Conservation (phyloP, 2,329 filamentous ascomycete species). For the Fusarium sarcochroum region DNA sequence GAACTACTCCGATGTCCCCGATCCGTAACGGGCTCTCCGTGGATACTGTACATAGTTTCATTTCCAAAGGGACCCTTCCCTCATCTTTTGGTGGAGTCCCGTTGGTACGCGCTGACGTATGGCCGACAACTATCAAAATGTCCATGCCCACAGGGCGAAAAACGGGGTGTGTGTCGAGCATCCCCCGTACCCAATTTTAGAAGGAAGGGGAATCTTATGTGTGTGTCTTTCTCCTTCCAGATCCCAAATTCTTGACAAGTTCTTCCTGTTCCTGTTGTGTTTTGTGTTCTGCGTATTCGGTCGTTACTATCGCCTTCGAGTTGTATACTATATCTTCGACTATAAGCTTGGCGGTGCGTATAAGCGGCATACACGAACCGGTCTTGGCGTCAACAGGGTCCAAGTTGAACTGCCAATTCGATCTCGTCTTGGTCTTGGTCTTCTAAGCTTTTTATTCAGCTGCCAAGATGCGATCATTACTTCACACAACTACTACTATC, state of each 20-base stretch:
- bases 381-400: constrained; percentile 21
- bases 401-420: constrained; percentile 9
- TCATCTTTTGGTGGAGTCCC: constrained; percentile 26
- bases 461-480: constrained; percentile 41
- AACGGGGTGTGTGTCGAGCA: constrained; percentile 21
- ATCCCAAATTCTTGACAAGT: not conserved
- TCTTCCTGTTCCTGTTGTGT: constrained; percentile 8
- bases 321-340: constrained; percentile 15
- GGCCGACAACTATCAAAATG: constrained; percentile 7
- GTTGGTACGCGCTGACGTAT: constrained; percentile 27
- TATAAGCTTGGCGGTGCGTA: constrained; percentile 20
- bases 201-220: not conserved
- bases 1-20: not conserved
- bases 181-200: constrained; percentile 25
- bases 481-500: constrained; percentile 25
- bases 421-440: constrained; percentile 22
- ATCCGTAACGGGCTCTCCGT: constrained; percentile 20
- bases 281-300: constrained; percentile 19
- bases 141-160: constrained; percentile 24
- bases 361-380: constrained; percentile 32
- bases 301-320: constrained; percentile 12
- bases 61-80: constrained; percentile 25
- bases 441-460: constrained; percentile 12
- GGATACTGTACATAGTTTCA: constrained; percentile 19
- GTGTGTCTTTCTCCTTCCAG: constrained; percentile 8